Evolutionary conservation across 148 eudicot genomes (phyloP), one percentile per base, ranked within the genome.

Genomic region (Rhododendron kiyosumense): DNA sequence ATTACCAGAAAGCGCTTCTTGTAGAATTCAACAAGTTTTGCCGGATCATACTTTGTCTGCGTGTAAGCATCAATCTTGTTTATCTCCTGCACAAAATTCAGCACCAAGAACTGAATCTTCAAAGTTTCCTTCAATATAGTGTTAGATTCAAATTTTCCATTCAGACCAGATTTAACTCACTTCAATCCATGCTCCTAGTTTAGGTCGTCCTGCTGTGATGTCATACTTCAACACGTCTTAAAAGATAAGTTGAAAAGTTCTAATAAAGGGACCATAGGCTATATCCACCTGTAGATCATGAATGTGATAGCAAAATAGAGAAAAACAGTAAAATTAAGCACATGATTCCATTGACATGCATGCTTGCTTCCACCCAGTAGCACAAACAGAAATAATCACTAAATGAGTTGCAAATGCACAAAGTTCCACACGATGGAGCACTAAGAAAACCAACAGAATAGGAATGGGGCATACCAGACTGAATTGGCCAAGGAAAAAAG

Each of bases 401-500:
- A 0, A 22, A 36, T 36, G 20, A 45, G 52, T 3, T 45, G 28
- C 30, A 18, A 34, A n/a, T 34, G 26, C 67, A 34, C 48, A 38
- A 81, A 57, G 67, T 52, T 54, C 69, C 83, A 81, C 43, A 34
- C 5, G 0, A 54, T 1, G 45, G 22, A 28, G 45, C 67, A 81
- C 9, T 81, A 32, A 79, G 67, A 81, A 17, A 81, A 41, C 79
- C 48, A 18, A 22, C 8, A 52, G 28, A 57, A 18, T 1, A 22
- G 24, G 34, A 65, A 81, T 69, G 46, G 34, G 74, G 74, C 45
- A 15, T 89, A 96, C 99, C 86, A 90, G 93, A 84, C 98, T 94
- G 88, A 95, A 92, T 85, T 94, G 92, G 81, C 94, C 99, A 78
- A 96, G 97, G 91, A 95, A 93, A 91, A 93, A 95, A 80, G 95